Percentiles rank a stretch among this genome's conserved stretches.
Evolutionary conservation across 1,284 basidiomycete genomes (phyloP).

Genomic region (Gastroboletus turbinatus): DNA sequence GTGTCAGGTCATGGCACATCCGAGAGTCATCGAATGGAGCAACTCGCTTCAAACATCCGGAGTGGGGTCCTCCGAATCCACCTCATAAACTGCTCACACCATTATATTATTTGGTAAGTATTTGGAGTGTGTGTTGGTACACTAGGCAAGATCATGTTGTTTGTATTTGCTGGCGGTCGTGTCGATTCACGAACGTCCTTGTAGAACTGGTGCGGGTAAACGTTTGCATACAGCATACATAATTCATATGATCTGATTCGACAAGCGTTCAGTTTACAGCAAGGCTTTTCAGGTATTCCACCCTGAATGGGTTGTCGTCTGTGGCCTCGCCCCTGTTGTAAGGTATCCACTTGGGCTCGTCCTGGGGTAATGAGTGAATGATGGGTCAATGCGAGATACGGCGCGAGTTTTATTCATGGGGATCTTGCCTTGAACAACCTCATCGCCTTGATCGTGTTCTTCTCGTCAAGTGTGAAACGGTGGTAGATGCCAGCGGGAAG

Average conservation of each 20-base stretch:
- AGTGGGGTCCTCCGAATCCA: not conserved
- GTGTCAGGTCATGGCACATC: conserved; percentile 50
- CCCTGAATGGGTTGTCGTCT: conserved; percentile 62
- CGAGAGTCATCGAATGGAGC: conserved; percentile 51
- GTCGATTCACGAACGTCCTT: not conserved
- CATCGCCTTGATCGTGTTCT: conserved; percentile 68
- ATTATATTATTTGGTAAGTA: conserved; percentile 17
- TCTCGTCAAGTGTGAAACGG: conserved; percentile 78
- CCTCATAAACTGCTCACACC: not conserved
- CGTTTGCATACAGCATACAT: not conserved
- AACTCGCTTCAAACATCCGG: conserved; percentile 20
- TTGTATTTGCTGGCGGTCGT: not conserved
- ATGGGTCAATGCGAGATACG: not conserved
- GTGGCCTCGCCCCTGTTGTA: conserved; percentile 63
- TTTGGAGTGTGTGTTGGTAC: not conserved
- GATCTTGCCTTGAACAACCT: conserved; percentile 71
- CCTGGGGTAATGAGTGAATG: conserved; percentile 43
- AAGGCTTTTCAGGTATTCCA: conserved; percentile 56
- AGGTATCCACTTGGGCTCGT: conserved; percentile 86
- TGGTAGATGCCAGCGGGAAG: conserved; percentile 83
- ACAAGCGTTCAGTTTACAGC: conserved; percentile 29
- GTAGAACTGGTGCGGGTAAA: not conserved
- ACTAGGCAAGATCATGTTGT: not conserved
- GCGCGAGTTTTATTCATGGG: not conserved
- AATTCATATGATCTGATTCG: not conserved